These are phyloP conservation scores for Termitomyces sp. DNA, from an alignment of 768 basidiomycete genomes.

Conservation along the genomic window DNA sequence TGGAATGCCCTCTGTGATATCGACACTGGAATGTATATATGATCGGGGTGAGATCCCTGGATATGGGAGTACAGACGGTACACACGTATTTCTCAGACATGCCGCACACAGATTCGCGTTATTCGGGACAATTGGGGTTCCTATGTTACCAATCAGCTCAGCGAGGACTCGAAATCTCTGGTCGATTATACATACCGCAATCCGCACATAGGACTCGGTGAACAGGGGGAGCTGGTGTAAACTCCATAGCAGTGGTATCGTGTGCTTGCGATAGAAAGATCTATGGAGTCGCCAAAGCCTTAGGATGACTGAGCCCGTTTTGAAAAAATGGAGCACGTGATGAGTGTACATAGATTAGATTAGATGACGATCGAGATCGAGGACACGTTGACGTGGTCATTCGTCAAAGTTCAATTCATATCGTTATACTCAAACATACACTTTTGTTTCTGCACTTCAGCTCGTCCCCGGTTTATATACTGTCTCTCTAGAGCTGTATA, in stretches of 20 bases:
- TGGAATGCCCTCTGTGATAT: constrained; percentile 97
- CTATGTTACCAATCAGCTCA: constrained; percentile 31
- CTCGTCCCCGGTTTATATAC: neutral
- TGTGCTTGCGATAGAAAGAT: neutral
- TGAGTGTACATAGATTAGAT: constrained; percentile 11
- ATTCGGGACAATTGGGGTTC: constrained; percentile 86
- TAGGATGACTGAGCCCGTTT: constrained; percentile 10
- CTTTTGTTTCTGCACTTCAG: constrained; percentile 1
- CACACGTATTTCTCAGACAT: constrained; percentile 84
- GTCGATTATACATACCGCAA: constrained; percentile 53
- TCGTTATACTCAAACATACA: neutral
- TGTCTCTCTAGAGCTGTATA: neutral
- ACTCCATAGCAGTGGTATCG: constrained; percentile 58
- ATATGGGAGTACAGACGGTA: neutral
- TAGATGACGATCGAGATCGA: neutral
- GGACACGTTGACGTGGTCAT: constrained; percentile 13
- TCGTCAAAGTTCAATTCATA: neutral
- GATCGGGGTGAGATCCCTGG: neutral
- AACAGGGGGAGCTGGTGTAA: constrained; percentile 67
- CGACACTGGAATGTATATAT: constrained; percentile 50
- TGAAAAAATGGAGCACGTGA: constrained; percentile 17
- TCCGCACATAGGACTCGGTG: constrained; percentile 88
- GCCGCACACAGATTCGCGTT: constrained; percentile 89
- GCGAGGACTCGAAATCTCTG: neutral
- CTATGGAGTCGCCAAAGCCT: neutral